Evolutionary conservation across 179 eudicot genomes (phyloP), one percentile per base, ranked within the genome.

Genomic region (Amaranthus tricolor): DNA sequence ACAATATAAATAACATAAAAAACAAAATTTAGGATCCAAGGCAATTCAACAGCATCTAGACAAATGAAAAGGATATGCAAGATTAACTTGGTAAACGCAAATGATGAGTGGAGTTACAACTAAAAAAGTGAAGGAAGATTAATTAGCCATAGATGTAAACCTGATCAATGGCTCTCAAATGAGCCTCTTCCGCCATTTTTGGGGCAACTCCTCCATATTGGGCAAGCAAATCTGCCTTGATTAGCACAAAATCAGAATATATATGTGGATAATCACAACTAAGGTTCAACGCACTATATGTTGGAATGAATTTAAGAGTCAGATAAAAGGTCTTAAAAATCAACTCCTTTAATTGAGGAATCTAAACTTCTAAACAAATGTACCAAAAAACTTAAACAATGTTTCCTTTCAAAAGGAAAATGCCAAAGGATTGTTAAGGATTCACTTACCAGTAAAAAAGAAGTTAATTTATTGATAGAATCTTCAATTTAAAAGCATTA

Each of bases 131-230:
- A 51, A 51, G 43, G 43, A 67, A 45, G 17, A 66, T 12, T 43
- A 64, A 64, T 19, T 7, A 15, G 24, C 51, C 48, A 64, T 44
- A 62, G 47, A 65, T 65, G 50, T 40, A 15, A 82, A 92, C 99
- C 96, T 86, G 83, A 81, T 93, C 83, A 76, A 94, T 95, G 81
- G 87, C 97, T 78, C 78, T 79, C 8, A 90, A 79, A 77, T 95
- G 99, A 63, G 97, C 98, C 84, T 95, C 99, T 87, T 86, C 97
- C 6, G 99, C 97, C 98, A 90, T 92, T 85, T 93, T 93, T 55
- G 99, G 99, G 74, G 93, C 87, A 85, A 95, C 98, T 77, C 99
- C 98, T 80, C 99, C 99, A 86, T 89, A 95, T 74, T 71, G 84
- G 15, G 80, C 96, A 78, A 95, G 99, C 84, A 95, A 76, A 84